phyloP scores from a whole-genome alignment of 495 filamentous ascomycete species.

The Xylaria venustula region DNA sequence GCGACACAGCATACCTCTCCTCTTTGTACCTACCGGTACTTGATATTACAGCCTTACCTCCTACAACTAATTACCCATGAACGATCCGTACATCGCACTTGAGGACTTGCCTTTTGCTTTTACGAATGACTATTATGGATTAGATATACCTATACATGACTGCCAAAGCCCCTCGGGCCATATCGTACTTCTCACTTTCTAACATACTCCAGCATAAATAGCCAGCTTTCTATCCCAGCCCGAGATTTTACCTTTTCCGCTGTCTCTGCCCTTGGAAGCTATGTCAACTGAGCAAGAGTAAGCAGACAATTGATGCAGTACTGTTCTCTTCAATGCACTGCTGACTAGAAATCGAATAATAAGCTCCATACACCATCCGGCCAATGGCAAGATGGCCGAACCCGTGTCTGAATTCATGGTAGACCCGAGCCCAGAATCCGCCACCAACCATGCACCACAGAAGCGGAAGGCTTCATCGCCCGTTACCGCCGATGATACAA shows the following conservation, averaged over 20 bases:
- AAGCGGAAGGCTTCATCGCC: constrained; percentile 29
- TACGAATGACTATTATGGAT: neutral
- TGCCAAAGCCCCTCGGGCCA: neutral
- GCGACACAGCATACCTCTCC: neutral
- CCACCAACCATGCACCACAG: constrained; percentile 1
- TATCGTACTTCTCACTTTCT: constrained; percentile 5
- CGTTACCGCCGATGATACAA: constrained; percentile 9
- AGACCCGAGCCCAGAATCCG: neutral
- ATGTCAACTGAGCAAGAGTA: constrained; percentile 27
- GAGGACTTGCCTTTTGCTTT: neutral
- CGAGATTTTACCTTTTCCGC: neutral
- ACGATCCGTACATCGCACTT: neutral
- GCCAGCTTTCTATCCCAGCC: constrained; percentile 1
- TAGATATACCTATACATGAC: neutral
- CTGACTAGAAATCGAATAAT: constrained; percentile 12
- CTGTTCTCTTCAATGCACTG: constrained; percentile 11
- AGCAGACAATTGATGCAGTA: constrained; percentile 6
- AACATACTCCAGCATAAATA: constrained; percentile 8
- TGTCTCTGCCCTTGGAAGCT: neutral
- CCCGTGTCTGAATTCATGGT: constrained; percentile 9
- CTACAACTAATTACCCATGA: neutral
- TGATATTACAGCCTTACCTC: neutral
- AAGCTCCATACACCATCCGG: constrained; percentile 19
- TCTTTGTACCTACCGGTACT: no score
- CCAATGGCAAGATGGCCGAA: constrained; percentile 16